Evolutionary conservation across 1,139 yeast genomes (phyloP).

Genomic region (Kurtzmaniella natalensis): DNA sequence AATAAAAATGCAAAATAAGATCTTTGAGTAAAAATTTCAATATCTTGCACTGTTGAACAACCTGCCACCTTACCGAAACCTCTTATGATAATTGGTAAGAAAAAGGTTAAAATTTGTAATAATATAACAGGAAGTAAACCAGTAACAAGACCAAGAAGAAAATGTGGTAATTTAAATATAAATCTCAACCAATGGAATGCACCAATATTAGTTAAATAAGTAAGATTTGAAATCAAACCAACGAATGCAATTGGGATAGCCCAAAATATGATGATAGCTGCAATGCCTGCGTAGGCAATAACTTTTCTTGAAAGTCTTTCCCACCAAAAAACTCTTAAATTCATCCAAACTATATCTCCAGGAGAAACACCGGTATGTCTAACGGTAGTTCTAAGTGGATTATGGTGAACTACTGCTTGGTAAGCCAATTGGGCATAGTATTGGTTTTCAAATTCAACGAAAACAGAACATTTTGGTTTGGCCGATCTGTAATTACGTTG

Average conservation of each 20-base stretch:
- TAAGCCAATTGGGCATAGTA: slow-evolving; percentile 67
- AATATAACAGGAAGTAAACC: slow-evolving; percentile 70
- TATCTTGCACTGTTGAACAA: slow-evolving; percentile 54
- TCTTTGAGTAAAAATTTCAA: slow-evolving; percentile 71
- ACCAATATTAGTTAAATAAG: slow-evolving; percentile 50
- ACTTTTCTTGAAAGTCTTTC: slow-evolving; percentile 61
- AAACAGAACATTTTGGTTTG: slow-evolving; percentile 53
- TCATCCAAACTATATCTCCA: slow-evolving; percentile 60
- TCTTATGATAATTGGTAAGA: slow-evolving; percentile 78
- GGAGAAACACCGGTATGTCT: slow-evolving; percentile 57
- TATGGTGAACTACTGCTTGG: slow-evolving; percentile 54
- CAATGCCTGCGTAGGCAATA: slow-evolving; percentile 56
- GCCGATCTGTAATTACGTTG: slow-evolving; percentile 44
- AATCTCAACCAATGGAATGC: slow-evolving; percentile 62
- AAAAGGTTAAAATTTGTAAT: slow-evolving; percentile 62
- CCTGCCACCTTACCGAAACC: slow-evolving; percentile 68
- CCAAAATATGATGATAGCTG: slow-evolving; percentile 69
- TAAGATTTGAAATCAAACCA: slow-evolving; percentile 72
- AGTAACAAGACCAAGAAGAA: slow-evolving; percentile 63
- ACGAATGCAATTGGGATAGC: slow-evolving; percentile 94
- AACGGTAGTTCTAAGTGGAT: slow-evolving; percentile 48
- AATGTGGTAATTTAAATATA: slow-evolving; percentile 57
- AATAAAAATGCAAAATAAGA: slow-evolving; percentile 71
- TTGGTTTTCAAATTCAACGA: slow-evolving; percentile 69
- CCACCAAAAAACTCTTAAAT: slow-evolving; percentile 80